These are phyloP conservation scores for Stagonosporopsis tanaceti DNA, from an alignment of 2,329 filamentous ascomycete genomes.

Conservation along the genomic window DNA sequence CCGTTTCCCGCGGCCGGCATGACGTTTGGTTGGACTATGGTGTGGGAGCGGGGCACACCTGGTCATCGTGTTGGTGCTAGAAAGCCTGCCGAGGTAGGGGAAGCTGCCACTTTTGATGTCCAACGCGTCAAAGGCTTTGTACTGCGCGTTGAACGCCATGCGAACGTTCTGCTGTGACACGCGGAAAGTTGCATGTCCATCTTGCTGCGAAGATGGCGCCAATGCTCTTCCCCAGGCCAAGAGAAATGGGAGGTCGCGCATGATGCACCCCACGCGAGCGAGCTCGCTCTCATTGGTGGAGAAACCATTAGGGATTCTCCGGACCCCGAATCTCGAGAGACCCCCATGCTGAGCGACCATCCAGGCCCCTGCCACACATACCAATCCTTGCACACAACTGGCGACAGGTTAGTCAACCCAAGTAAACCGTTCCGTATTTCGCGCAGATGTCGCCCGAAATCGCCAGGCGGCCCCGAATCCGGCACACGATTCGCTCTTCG, in stretches of 20 bases:
- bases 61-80: not conserved
- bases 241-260: conserved; percentile 23
- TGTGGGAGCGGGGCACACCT: conserved; percentile 6
- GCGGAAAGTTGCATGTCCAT: conserved; percentile 13
- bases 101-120: conserved; percentile 8
- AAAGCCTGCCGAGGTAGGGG: conserved; percentile 10
- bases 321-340: conserved; percentile 20
- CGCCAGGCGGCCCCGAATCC: conserved; percentile 33
- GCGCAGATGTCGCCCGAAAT: conserved; percentile 43
- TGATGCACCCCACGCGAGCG: conserved; percentile 39
- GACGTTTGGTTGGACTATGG: conserved; percentile 16
- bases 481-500: conserved; percentile 36
- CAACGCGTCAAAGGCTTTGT: not conserved
- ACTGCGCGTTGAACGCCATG: conserved; percentile 1
- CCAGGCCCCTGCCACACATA: conserved; percentile 31
- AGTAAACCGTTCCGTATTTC: conserved; percentile 44
- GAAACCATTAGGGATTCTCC: conserved; percentile 28
- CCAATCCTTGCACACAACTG: conserved; percentile 28
- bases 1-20: conserved; percentile 41
- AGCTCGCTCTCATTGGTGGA: conserved; percentile 40
- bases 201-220: conserved; percentile 21
- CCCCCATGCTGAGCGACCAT: conserved; percentile 35
- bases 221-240: conserved; percentile 45
- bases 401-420: conserved; percentile 47
- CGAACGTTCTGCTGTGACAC: conserved; percentile 9